Conservation (phyloP, 306 rosid species). For the Cucumis hystrix region DNA sequence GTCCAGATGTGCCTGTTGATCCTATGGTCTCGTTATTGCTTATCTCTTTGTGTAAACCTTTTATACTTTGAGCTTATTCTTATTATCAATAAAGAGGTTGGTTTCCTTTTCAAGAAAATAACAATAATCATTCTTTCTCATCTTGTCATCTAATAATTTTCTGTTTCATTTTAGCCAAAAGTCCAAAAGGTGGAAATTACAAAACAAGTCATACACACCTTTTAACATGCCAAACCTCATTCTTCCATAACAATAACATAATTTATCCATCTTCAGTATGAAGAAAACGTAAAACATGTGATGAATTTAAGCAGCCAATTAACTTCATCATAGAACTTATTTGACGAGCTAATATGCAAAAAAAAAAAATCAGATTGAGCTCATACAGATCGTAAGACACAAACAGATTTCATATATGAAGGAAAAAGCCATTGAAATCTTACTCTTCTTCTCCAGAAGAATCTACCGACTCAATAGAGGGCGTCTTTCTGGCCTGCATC, state of each 20-base stretch:
- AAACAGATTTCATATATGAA: neutral
- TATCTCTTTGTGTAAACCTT: too few relatives aligned
- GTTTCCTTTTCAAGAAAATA: too few relatives aligned
- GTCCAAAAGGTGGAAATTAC: neutral
- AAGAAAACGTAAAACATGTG: neutral
- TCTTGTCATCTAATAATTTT: neutral
- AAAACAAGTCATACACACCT: neutral
- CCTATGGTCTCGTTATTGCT: too few relatives aligned
- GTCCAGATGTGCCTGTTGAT: too few relatives aligned
- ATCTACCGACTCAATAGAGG: constrained; percentile 84
- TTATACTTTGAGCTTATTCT: too few relatives aligned
- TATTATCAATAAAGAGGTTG: too few relatives aligned
- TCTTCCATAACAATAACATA: neutral
- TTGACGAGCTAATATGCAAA: neutral
- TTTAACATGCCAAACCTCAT: neutral
- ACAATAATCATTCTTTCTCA: too few relatives aligned
- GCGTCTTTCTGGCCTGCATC: constrained; percentile 80
- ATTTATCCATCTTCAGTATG: neutral
- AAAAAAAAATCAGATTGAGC: neutral
- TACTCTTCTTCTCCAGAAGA: constrained; percentile 99
- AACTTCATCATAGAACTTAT: neutral
- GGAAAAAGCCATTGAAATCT: constrained; percentile 16
- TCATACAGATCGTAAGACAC: neutral
- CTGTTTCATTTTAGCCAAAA: neutral
- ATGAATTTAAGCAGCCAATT: neutral